Percentiles rank a stretch among this genome's conserved stretches.
phyloP scores from a whole-genome alignment of 306 rosid species.

The Sicyos baderoa region DNA sequence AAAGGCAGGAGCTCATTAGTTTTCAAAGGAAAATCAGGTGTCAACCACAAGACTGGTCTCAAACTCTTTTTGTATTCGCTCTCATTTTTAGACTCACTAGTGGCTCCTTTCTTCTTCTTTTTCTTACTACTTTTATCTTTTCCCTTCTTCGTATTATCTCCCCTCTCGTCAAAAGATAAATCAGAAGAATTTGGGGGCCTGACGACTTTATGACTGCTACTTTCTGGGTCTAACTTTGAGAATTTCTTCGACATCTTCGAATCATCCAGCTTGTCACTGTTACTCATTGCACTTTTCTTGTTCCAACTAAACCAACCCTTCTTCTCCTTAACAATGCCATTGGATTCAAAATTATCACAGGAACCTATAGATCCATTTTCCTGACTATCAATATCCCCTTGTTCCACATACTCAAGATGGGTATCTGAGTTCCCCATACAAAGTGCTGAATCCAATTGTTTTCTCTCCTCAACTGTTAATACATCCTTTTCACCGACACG shows the following conservation, averaged over 20 bases:
- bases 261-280: conserved; percentile 42
- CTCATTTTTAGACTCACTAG: conserved; percentile 60
- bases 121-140: conserved; percentile 62
- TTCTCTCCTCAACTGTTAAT: conserved; percentile 83
- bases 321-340: conserved; percentile 69
- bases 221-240: conserved; percentile 59
- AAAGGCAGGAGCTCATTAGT: conserved; percentile 94
- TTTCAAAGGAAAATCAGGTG: conserved; percentile 83
- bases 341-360: conserved; percentile 57
- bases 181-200: conserved; percentile 66
- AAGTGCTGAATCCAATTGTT: conserved; percentile 82
- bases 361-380: conserved; percentile 56
- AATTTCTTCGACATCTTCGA: conserved; percentile 30
- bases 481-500: conserved; percentile 71
- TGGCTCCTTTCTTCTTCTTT: conserved; percentile 70
- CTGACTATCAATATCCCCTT: conserved; percentile 41
- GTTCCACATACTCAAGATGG: conserved; percentile 59
- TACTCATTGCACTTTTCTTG: conserved; percentile 53
- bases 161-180: conserved; percentile 30
- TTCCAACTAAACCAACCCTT: conserved; percentile 96
- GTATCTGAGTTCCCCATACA: conserved; percentile 59
- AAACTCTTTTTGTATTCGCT: conserved; percentile 91
- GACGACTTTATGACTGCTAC: conserved; percentile 50
- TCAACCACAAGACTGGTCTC: conserved; percentile 95
- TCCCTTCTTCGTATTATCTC: conserved; percentile 60